phyloP scores from a whole-genome alignment of 2,329 filamentous ascomycete genomes.

The Neonectria coccinea region DNA sequence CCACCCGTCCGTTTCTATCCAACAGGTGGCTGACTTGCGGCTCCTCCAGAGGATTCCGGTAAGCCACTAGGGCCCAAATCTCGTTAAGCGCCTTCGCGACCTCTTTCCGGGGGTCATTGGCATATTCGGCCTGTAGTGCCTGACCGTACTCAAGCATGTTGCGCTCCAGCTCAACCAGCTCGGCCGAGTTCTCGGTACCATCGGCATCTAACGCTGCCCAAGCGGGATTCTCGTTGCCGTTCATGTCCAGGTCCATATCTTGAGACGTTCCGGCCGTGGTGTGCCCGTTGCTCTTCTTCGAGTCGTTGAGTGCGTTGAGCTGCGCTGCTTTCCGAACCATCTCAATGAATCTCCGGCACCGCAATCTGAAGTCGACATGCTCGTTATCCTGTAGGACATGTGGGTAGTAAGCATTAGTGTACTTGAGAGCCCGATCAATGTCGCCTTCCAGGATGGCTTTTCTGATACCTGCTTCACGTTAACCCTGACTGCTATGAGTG shows the following conservation, averaged over 20 bases:
- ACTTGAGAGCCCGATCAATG: slow-evolving; percentile 88
- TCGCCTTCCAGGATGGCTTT: slow-evolving; percentile 90
- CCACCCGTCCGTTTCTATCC: slow-evolving; percentile 77
- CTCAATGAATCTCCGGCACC: slow-evolving; percentile 93
- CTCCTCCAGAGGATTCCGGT: slow-evolving; percentile 82
- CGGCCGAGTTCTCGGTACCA: slow-evolving; percentile 52
- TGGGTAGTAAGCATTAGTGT: slow-evolving; percentile 82
- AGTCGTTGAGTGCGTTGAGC: slow-evolving; percentile 62
- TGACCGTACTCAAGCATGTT: slow-evolving; percentile 85
- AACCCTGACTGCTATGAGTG: slow-evolving; percentile 25
- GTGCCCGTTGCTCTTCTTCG: slow-evolving; percentile 59
- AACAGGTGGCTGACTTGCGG: slow-evolving; percentile 81
- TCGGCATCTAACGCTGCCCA: slow-evolving; percentile 59
- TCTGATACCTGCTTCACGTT: slow-evolving; percentile 75
- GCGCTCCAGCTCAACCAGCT: slow-evolving; percentile 65
- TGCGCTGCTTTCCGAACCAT: slow-evolving; percentile 85
- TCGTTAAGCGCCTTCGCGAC: slow-evolving; percentile 81
- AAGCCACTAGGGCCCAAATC: slow-evolving; percentile 90
- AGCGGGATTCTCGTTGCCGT: slow-evolving; percentile 55
- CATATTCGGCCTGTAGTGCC: slow-evolving; percentile 81
- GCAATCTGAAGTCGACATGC: slow-evolving; percentile 87
- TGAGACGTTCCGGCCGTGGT: slow-evolving; percentile 54
- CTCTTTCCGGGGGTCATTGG: slow-evolving; percentile 75
- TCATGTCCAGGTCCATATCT: slow-evolving; percentile 68
- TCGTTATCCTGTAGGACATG: slow-evolving; percentile 83